Percentiles rank a stretch among this genome's conserved stretches.
These are phyloP conservation scores for Naganishia sp. DNA, from an alignment of 1,284 basidiomycete genomes.

Conservation along the genomic window DNA sequence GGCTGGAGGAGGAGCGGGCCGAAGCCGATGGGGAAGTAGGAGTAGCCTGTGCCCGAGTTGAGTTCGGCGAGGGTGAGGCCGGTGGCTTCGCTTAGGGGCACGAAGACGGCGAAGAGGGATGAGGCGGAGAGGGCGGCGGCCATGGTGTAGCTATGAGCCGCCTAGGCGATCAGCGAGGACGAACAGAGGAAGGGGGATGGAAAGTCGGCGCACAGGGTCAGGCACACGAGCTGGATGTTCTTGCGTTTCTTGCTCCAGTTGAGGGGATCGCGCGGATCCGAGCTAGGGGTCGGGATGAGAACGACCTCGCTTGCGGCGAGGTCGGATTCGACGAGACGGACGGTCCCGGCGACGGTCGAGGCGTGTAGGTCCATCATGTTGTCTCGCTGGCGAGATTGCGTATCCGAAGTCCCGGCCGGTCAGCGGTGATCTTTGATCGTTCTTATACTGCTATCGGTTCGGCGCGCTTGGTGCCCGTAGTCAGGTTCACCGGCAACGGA, in stretches of 20 bases:
- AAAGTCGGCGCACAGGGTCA: slow-evolving; percentile 30
- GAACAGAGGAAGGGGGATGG: background rate
- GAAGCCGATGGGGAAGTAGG: slow-evolving; percentile 38
- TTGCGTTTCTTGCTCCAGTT: slow-evolving; percentile 39
- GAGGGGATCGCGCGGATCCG: slow-evolving; percentile 38
- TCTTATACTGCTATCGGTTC: no score
- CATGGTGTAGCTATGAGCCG: slow-evolving; percentile 20
- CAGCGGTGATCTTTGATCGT: no score
- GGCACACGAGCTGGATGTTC: slow-evolving; percentile 35
- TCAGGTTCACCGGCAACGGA: no score
- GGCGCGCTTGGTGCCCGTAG: no score
- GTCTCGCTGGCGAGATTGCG: background rate
- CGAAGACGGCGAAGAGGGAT: slow-evolving; percentile 39
- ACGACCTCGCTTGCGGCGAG: slow-evolving; percentile 33
- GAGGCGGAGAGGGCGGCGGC: slow-evolving; percentile 29
- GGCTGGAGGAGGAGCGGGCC: slow-evolving; percentile 37
- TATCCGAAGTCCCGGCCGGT: no score
- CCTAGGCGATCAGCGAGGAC: background rate
- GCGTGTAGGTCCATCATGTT: slow-evolving; percentile 1
- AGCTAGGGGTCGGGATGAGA: slow-evolving; percentile 35
- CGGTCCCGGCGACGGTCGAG: slow-evolving; percentile 4
- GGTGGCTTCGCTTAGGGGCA: slow-evolving; percentile 36
- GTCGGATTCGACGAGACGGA: slow-evolving; percentile 4
- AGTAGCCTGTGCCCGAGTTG: slow-evolving; percentile 39
- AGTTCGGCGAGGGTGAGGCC: slow-evolving; percentile 39